Evolutionary conservation across 352 stramenopile species (phyloP), one percentile per base, ranked within the genome.

Genomic region (Pythium coloratum): DNA sequence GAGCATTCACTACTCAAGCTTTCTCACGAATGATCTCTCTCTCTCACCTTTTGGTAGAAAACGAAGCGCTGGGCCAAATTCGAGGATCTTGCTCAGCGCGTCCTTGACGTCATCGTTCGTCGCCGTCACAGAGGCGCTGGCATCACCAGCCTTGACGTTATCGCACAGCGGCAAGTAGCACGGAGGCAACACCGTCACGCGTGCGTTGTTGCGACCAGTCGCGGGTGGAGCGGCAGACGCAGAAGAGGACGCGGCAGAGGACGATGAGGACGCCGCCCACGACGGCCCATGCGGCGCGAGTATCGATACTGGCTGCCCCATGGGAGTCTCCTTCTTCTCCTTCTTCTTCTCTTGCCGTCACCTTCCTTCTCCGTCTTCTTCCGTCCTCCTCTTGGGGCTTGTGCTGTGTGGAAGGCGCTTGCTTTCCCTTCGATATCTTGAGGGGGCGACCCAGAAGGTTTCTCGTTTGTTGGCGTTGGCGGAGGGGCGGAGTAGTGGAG

Each of bases 121-220:
- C 0, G 67, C 55, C 1, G 76, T 36, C 7, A 73, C 73, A 0
- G 73, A 61, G 3, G 71, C 64, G 14, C 70, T 57, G 2, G 76
- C 58, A 32, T 94, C 82, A 0, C 77, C 81, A 5, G 72, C 72
- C 62, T 91, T 91, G 40, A 75, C 58, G 12, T 76, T 68, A 24
- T 94, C 84, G 42, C 75, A 88, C 16, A 94, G 76, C 61, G 82
- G 79, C 36, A 81, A 55, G 53, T 90, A 93, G 18, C 62, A 71
- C 20, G 76, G 75, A 20, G 76, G 78, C 18, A 91, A 46, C 20
- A 73, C 62, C 6, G 60, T 51, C n/a, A 67, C 66, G n/a, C 60
- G 66, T 9, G 16, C 30, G 40, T 47, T 20, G 32, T 38, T 46
- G 30, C 28, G 28, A 46, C 54, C 34, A 40, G 26, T 57, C 28